Conservation (phyloP, 192 early-diverging fungal species). For the Rhizophagus clarus region DNA sequence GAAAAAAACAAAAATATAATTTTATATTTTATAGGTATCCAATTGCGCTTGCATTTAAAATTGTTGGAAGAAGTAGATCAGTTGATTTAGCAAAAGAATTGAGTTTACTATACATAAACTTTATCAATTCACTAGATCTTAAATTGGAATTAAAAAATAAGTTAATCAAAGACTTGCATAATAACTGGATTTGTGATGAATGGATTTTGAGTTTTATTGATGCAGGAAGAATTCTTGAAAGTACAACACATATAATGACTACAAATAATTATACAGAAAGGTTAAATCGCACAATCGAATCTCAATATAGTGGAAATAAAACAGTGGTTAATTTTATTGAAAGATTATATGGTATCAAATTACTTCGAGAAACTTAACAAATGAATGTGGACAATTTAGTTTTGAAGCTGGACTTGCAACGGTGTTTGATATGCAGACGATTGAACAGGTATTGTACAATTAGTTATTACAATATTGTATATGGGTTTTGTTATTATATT, state of each 20-base stretch:
- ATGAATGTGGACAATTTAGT: no score
- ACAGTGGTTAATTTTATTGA: background rate
- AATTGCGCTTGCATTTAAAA: background rate
- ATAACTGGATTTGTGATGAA: background rate
- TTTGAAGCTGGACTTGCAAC: no score
- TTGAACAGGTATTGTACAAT: no score
- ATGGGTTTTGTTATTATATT: no score
- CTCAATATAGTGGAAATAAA: background rate
- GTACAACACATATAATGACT: background rate
- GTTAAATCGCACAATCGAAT: background rate
- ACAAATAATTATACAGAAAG: background rate
- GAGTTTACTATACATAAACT: background rate
- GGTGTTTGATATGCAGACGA: no score
- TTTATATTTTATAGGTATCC: background rate
- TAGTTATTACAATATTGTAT: no score
- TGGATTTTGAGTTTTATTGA: background rate
- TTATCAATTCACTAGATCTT: background rate
- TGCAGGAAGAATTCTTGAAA: background rate
- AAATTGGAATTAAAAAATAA: background rate
- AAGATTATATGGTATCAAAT: background rate
- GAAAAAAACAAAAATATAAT: no score
- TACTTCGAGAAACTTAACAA: no score
- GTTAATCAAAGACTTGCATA: background rate
- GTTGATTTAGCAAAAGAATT: background rate
- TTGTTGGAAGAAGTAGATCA: background rate